These are phyloP conservation scores for Lactarius deliciosus DNA, from an alignment of 768 basidiomycete genomes.

Conservation along the genomic window DNA sequence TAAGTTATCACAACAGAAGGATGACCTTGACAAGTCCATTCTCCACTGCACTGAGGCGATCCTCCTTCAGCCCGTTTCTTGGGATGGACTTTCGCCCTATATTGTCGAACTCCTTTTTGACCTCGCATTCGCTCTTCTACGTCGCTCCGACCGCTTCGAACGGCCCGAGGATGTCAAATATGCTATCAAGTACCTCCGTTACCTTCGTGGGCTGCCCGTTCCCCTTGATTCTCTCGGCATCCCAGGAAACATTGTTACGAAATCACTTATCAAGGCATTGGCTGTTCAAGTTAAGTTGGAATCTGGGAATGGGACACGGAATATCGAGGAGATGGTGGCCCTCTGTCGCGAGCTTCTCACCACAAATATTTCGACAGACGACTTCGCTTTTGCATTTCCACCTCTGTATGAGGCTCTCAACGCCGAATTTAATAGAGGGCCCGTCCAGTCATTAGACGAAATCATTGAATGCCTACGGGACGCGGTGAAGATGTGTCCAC, in stretches of 20 bases:
- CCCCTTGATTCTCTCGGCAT: not conserved
- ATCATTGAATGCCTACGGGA: not conserved
- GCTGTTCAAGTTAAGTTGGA: not conserved
- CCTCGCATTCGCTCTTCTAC: not conserved
- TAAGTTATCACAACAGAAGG: no score
- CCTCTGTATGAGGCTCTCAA: no score
- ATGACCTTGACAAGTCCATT: no score
- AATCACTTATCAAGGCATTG: not conserved
- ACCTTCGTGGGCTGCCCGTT: slow-evolving; percentile 36
- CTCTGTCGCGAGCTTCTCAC: slow-evolving; percentile 8
- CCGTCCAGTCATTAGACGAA: not conserved
- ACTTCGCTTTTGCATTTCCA: no score
- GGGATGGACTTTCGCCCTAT: not conserved
- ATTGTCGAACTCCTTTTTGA: not conserved
- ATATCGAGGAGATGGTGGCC: not conserved
- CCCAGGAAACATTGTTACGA: not conserved
- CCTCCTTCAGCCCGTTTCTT: not conserved
- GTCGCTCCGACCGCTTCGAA: not conserved
- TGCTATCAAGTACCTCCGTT: not conserved
- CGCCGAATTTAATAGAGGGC: not conserved
- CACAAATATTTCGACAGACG: not conserved
- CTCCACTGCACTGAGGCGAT: not conserved
- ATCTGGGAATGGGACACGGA: not conserved
- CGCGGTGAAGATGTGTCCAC: not conserved
- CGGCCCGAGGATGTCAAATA: not conserved